These are phyloP conservation scores for Colletotrichum tabaci DNA, from an alignment of 2,329 filamentous ascomycete species.

Conservation along the genomic window DNA sequence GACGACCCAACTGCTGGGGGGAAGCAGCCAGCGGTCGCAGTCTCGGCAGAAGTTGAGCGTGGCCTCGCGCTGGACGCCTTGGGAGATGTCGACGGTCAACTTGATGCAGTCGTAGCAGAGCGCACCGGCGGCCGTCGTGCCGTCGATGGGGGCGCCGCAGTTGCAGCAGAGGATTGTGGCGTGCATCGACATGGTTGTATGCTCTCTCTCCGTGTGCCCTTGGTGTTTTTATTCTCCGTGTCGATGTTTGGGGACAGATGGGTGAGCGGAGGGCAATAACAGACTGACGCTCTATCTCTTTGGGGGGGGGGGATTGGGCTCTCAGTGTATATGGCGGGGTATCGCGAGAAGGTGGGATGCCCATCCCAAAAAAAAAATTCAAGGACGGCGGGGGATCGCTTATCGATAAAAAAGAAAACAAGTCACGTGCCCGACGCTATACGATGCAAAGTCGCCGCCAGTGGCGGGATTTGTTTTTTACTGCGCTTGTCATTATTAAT, in stretches of 20 bases:
- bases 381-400: conserved; percentile 32
- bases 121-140: conserved; percentile 86
- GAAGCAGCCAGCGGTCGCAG: conserved; percentile 93
- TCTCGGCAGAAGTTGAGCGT: conserved; percentile 92
- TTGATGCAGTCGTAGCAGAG: conserved; percentile 98
- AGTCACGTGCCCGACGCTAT: neutral
- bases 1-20: conserved; percentile 88
- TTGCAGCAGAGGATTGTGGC: conserved; percentile 90
- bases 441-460: neutral
- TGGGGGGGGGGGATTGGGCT: conserved; percentile 17
- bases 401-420: neutral
- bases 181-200: conserved; percentile 27
- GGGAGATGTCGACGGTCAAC: conserved; percentile 91
- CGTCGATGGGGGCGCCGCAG: conserved; percentile 95
- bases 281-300: no score
- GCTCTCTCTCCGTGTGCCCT: conserved; percentile 3
- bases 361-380: conserved; percentile 33
- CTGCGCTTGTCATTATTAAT: conserved; percentile 19
- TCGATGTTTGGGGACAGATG: conserved; percentile 15
- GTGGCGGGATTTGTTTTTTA: conserved; percentile 14
- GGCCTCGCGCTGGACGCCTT: conserved; percentile 91
- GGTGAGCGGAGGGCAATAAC: neutral
- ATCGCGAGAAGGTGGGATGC: conserved; percentile 26
- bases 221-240: neutral
- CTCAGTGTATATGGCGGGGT: conserved; percentile 37